A percentile compares a stretch with the other conserved stretches of the same genome.
phyloP scores from a whole-genome alignment of 2,329 filamentous ascomycete genomes.

The Aspergillus ruber region DNA sequence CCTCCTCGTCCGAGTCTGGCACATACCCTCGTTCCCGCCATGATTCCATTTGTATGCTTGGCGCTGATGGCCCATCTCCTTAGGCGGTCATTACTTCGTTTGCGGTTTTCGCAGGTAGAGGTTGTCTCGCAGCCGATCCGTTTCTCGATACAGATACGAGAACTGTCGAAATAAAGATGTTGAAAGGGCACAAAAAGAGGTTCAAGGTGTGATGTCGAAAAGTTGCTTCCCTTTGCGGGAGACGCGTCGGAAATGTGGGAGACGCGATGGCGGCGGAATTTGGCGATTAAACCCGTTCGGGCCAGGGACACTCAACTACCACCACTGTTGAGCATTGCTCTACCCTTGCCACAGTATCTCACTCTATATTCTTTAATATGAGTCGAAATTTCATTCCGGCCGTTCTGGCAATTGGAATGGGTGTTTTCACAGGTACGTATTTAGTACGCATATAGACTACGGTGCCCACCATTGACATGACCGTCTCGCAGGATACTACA shows the following conservation, averaged over 20 bases:
- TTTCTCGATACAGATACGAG: not conserved
- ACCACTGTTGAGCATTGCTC: not conserved
- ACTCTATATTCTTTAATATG: slow-evolving; percentile 19
- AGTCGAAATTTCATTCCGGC: slow-evolving; percentile 34
- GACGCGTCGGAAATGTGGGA: slow-evolving; percentile 23
- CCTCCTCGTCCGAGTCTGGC: slow-evolving; percentile 46
- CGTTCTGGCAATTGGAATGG: slow-evolving; percentile 32
- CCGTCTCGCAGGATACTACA: slow-evolving; percentile 32
- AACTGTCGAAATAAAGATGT: not conserved
- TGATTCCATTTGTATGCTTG: slow-evolving; percentile 38
- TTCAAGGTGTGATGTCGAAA: not conserved
- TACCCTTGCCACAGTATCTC: not conserved
- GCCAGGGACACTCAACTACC: slow-evolving; percentile 15
- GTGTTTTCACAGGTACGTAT: slow-evolving; percentile 32
- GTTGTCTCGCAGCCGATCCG: not conserved
- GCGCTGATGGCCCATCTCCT: slow-evolving; percentile 31
- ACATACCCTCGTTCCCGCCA: slow-evolving; percentile 48
- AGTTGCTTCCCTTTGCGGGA: not conserved
- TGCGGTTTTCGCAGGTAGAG: not conserved
- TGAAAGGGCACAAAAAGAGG: not conserved
- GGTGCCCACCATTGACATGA: not conserved
- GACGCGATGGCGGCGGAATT: slow-evolving; percentile 20
- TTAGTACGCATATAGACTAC: not conserved
- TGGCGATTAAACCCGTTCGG: slow-evolving; percentile 12
- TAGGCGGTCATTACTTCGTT: slow-evolving; percentile 20